These are phyloP conservation scores for Pseudogymnoascus destructans DNA, from an alignment of 2,329 filamentous ascomycete species.

Conservation along the genomic window DNA sequence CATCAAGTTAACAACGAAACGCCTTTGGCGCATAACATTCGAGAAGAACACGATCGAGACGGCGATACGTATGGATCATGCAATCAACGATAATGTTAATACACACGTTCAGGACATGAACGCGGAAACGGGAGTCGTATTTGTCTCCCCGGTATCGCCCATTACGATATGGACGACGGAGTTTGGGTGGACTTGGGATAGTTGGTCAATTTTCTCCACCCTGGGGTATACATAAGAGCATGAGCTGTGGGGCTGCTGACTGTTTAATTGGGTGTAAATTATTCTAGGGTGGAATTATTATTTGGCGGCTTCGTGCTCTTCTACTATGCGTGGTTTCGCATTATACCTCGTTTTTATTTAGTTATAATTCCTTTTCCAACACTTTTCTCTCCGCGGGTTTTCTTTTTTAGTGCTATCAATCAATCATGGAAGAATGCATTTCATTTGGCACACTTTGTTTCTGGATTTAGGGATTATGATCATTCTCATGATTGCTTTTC, in stretches of 20 bases:
- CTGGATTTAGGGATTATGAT: background rate
- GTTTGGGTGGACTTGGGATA: constrained; percentile 8
- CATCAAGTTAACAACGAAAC: constrained; percentile 4
- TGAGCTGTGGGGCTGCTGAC: background rate
- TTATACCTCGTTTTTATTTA: constrained; percentile 5
- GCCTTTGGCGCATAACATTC: constrained; percentile 6
- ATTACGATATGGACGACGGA: constrained; percentile 1
- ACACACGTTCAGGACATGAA: constrained; percentile 6
- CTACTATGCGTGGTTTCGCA: constrained; percentile 3
- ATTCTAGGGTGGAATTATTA: constrained; percentile 7
- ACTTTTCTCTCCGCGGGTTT: background rate
- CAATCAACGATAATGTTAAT: constrained; percentile 10
- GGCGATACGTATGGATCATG: constrained; percentile 6
- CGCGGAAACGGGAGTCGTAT: constrained; percentile 6
- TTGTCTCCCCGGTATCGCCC: background rate
- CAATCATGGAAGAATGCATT: constrained; percentile 3
- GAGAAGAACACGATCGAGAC: constrained; percentile 2
- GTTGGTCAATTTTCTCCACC: background rate
- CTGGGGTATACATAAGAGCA: constrained; percentile 2
- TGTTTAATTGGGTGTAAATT: constrained; percentile 9
- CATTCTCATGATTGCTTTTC: background rate
- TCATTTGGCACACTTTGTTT: constrained; percentile 2
- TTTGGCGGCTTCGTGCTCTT: constrained; percentile 1
- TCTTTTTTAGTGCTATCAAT: background rate
- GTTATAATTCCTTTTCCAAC: constrained; percentile 1